Percentiles rank a stretch among this genome's conserved stretches.
These are phyloP conservation scores for Pochonia chlamydosporia DNA, from an alignment of 2,329 filamentous ascomycete genomes.

Conservation along the genomic window DNA sequence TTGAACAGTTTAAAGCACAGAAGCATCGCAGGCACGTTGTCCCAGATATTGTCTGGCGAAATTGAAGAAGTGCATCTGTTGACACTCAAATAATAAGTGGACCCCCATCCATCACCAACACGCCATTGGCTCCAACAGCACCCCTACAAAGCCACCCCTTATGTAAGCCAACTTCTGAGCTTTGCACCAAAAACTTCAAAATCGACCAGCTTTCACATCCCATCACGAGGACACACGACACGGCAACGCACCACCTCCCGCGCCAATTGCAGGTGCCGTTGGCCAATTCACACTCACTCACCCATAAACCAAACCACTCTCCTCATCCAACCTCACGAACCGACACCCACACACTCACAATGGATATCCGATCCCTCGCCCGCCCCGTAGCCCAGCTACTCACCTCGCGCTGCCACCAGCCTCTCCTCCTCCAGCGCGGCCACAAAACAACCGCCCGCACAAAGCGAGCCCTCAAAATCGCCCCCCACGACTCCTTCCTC, in stretches of 20 bases:
- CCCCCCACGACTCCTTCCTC: constrained; percentile 56
- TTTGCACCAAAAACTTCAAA: constrained; percentile 4
- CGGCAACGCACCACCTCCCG: neutral
- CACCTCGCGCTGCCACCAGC: constrained; percentile 15
- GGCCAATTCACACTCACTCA: neutral
- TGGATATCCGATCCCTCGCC: constrained; percentile 29
- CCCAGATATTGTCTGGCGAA: no score
- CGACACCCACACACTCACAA: constrained; percentile 12
- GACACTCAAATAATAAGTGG: no score
- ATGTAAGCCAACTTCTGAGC: neutral
- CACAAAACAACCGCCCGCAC: constrained; percentile 49
- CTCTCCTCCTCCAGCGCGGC: constrained; percentile 28
- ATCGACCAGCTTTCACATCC: neutral
- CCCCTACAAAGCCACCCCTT: neutral
- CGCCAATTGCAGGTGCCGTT: neutral
- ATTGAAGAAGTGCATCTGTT: no score
- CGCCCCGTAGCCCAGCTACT: constrained; percentile 30
- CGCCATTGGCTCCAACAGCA: neutral
- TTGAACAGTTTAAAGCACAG: no score
- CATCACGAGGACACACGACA: neutral
- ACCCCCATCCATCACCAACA: neutral
- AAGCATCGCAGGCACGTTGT: no score
- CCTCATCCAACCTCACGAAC: neutral
- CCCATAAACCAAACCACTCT: neutral
- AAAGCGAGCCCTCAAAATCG: constrained; percentile 52